These are phyloP conservation scores for Ceratobasidium papillatum DNA, from an alignment of 1,284 basidiomycete species.

Conservation along the genomic window DNA sequence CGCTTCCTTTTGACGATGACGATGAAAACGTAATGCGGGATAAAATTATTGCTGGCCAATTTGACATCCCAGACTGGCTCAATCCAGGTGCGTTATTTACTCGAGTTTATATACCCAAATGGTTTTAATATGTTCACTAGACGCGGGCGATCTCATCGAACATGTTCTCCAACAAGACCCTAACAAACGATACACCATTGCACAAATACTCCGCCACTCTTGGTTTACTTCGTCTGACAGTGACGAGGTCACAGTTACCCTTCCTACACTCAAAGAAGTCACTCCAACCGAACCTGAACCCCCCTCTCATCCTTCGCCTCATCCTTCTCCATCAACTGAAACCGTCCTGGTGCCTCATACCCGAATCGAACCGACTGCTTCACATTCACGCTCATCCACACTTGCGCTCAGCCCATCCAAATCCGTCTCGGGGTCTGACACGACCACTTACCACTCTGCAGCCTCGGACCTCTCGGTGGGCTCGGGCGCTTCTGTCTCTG, in stretches of 20 bases:
- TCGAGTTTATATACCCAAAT: conserved; percentile 38
- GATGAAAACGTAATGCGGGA: conserved; percentile 90
- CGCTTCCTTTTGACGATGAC: conserved; percentile 97
- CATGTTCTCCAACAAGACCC: conserved; percentile 85
- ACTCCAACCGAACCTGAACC: conserved; percentile 45
- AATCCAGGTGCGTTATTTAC: conserved; percentile 67
- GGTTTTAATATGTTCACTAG: conserved; percentile 56
- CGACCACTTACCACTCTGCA: conserved; percentile 60
- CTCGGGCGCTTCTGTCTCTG: conserved; percentile 40
- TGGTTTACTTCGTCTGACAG: conserved; percentile 79
- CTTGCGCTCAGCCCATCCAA: conserved; percentile 28
- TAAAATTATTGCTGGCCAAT: conserved; percentile 87
- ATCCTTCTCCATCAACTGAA: conserved; percentile 49
- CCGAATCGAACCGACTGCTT: conserved; percentile 40
- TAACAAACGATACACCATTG: conserved; percentile 77
- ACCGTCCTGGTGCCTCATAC: conserved; percentile 49
- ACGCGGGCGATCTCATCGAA: conserved; percentile 81
- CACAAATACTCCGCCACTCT: conserved; percentile 85
- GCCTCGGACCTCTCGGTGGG: conserved; percentile 58
- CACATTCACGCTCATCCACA: conserved; percentile 50
- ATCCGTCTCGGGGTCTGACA: conserved; percentile 57
- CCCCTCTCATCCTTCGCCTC: conserved; percentile 46
- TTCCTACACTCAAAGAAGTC: conserved; percentile 46
- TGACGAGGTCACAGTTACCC: conserved; percentile 49
- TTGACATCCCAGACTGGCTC: conserved; percentile 91